Evolutionary conservation across 2,329 filamentous ascomycete species (phyloP), one percentile per base, ranked within the genome.

Genomic region (Lachnellula hyalina): DNA sequence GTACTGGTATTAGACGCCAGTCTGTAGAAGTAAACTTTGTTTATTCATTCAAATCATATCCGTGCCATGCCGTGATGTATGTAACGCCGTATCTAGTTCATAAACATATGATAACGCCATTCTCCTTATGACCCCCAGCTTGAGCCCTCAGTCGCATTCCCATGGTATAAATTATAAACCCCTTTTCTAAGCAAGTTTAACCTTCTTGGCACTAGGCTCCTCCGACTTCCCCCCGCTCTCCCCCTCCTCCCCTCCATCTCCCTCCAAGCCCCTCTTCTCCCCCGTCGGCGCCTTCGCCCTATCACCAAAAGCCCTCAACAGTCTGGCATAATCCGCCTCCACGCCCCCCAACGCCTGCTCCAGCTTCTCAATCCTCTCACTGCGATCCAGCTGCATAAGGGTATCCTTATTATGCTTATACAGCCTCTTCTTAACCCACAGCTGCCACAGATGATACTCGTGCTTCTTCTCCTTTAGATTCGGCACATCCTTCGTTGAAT

Each of bases 371-470:
- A 87, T 81, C 36, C 87, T 79, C 69, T 93, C 88, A 0, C 73
- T 69, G 5, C 75, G 74, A 52, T 90, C 87, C 41, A 93, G 73
- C 70, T 92, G 85, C 38, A 81, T 79, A 12, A 95, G 76, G 2
- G 81, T 72, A 62, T 92, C 86, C 54, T 79, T 80, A 66, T 94
- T 93, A 64, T 90, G 87, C 45, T 81, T 78, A 68, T 89, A 91
- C 4, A 95, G 75, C 36, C 90, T 77, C 64, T 89, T 81, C 73
- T 94, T 94, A n/a, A 86, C 82, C 42, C 89, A 75, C 23, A 93
- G 70, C 32, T 85, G 77, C 87, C 88, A 95, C 45, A 90, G 78
- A 59, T 78, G 81, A 68, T 87, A 88, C 49, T 80, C 76, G 25
- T 85, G 77, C 61, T 83, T 78, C 61, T 87, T 79, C 45, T 75